These are phyloP conservation scores for Rhodotorula paludigena DNA, from an alignment of 768 basidiomycete species.

Conservation along the genomic window DNA sequence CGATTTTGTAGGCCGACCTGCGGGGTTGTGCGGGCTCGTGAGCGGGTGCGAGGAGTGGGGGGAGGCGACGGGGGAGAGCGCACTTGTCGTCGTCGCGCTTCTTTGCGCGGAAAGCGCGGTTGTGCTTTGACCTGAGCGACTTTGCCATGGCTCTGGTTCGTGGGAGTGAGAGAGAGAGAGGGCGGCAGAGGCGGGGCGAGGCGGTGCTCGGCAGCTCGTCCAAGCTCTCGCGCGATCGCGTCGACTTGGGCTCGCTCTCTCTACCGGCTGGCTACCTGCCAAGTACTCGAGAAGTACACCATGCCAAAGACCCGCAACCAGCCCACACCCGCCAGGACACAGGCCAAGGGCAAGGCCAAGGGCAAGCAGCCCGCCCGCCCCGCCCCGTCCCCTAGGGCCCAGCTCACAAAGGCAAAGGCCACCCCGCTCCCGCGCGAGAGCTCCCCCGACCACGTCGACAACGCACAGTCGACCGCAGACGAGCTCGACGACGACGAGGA, in stretches of 20 bases:
- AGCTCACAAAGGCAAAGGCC: not conserved
- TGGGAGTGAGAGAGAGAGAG: not conserved
- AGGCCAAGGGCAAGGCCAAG: slow-evolving; percentile 1
- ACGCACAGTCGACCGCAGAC: not conserved
- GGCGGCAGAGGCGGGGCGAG: no score
- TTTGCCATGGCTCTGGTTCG: not conserved
- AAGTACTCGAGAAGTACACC: no score
- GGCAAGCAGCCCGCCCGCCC: not conserved
- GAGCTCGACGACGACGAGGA: not conserved
- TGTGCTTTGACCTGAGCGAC: slow-evolving; percentile 5
- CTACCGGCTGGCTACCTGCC: no score
- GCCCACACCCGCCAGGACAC: not conserved
- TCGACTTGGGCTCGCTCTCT: not conserved
- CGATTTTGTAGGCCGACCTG: slow-evolving; percentile 35
- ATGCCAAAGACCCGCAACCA: not conserved
- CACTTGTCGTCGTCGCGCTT: slow-evolving; percentile 35
- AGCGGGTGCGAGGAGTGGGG: not conserved
- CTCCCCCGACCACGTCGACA: slow-evolving; percentile 8
- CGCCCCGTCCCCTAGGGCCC: not conserved
- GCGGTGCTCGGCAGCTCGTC: not conserved
- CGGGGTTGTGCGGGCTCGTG: not conserved
- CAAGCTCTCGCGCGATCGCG: no score
- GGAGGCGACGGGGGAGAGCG: not conserved
- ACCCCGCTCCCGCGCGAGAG: slow-evolving; percentile 15
- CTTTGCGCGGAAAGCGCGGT: slow-evolving; percentile 18